Base-by-base conservation (phyloP, 371 early-diverging fungal genomes). In the Rhizopus microsporus region DNA sequence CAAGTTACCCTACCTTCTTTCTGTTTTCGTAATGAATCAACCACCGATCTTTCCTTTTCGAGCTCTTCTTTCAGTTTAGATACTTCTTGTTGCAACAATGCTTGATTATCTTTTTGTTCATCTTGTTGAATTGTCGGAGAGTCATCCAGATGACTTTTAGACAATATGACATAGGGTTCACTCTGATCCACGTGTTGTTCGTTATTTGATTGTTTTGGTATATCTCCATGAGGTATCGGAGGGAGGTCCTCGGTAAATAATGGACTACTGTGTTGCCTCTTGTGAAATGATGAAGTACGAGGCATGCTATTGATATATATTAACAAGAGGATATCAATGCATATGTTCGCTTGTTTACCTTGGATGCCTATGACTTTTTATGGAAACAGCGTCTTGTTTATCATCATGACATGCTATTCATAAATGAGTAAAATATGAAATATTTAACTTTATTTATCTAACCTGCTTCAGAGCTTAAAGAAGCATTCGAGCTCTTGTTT, bases 1-100 rank as follows among this genome's bases (percentile, higher is more conserved):
- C 7, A 34, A 31, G 7, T 5, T 29, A 3, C 7, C 17, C 49
- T 53, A 63, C 68, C 68, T 51, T 64, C 50, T 55, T 68, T 68
- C 34, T 68, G 69, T 6, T 60, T 58, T 48, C 65, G 65, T 16
- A 68, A 30, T 8, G 51, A 58, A n/a, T 15, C 10, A 3, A 61
- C 47, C 4, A 59, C 58, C 3, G 61, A 61, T n/a, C 37, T 54
- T 44, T 68, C 59, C 8, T 48, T 54, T 12, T 68, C 62, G 4
- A 68, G 61, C 31, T 65, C 52, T 7, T 47, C 15, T 15, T 61
- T 53, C 29, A 65, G 38, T 3, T 17, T 17, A 29, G 10, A 15
- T 10, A 57, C 49, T 44, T 54, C 51, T 37, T 31, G 9, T 51
- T 31, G n/a, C 30, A 51, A 30, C 51, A 8, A 6, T 51, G 33